Percentiles rank a stretch among this genome's conserved stretches.
phyloP scores from a whole-genome alignment of 2,329 filamentous ascomycete genomes.

The Cordyceps farinosa region DNA sequence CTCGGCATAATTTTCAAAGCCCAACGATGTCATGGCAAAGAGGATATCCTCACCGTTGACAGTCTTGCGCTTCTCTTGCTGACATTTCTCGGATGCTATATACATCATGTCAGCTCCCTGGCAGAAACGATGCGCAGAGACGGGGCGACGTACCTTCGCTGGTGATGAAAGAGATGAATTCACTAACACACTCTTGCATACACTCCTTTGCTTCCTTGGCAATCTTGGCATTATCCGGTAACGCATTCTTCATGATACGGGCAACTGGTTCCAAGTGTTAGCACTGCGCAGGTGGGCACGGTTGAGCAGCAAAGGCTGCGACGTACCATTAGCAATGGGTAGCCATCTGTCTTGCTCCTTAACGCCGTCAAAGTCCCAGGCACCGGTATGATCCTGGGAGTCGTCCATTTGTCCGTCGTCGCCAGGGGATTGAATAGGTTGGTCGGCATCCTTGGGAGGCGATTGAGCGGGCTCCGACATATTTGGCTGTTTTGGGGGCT shows the following conservation, averaged over 20 bases:
- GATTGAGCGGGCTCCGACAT: constrained; percentile 86
- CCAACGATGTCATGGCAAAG: constrained; percentile 97
- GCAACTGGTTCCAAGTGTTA: constrained; percentile 70
- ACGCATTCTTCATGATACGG: constrained; percentile 96
- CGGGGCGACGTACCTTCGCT: constrained; percentile 74
- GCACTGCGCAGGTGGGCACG: background rate
- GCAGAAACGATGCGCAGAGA: constrained; percentile 11
- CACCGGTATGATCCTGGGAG: constrained; percentile 70
- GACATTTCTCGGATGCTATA: constrained; percentile 94
- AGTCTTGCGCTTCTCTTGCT: constrained; percentile 98
- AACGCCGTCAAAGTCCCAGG: constrained; percentile 87
- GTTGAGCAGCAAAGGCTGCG: constrained; percentile 2
- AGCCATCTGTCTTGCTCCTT: constrained; percentile 99
- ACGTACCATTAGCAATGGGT: constrained; percentile 99
- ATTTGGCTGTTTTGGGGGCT: constrained; percentile 62
- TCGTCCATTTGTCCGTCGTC: constrained; percentile 95
- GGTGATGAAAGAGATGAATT: constrained; percentile 99
- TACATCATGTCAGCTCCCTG: constrained; percentile 9
- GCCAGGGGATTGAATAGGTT: constrained; percentile 86
- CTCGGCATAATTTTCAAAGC: constrained; percentile 98
- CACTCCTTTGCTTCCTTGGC: constrained; percentile 99
- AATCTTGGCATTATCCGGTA: constrained; percentile 98
- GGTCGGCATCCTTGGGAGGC: constrained; percentile 93
- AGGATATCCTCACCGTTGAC: constrained; percentile 98
- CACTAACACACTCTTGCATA: constrained; percentile 99